phyloP scores from a whole-genome alignment of 768 basidiomycete species.

The Coprinopsis sp. region DNA sequence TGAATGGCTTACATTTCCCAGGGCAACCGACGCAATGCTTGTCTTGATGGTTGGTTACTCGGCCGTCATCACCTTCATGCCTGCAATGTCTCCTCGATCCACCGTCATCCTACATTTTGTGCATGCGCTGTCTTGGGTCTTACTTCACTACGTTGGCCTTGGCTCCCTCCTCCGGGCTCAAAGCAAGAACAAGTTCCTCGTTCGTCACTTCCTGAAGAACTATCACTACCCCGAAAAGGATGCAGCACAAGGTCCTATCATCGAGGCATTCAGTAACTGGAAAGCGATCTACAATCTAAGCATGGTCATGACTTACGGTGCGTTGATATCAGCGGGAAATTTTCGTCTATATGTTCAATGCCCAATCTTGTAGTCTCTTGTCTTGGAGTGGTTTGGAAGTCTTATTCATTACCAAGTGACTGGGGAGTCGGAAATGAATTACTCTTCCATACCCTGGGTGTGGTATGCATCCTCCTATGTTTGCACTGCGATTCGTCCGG shows the following conservation, averaged over 20 bases:
- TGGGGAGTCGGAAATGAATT: constrained; percentile 89
- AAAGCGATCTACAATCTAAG: constrained; percentile 89
- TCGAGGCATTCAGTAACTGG: constrained; percentile 95
- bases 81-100: constrained; percentile 42
- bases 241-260: constrained; percentile 70
- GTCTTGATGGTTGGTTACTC: constrained; percentile 71
- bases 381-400: constrained; percentile 82
- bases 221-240: constrained; percentile 81
- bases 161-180: constrained; percentile 83
- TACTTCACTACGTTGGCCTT: constrained; percentile 84
- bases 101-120: constrained; percentile 67
- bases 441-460: constrained; percentile 83
- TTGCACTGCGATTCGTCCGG: not conserved
- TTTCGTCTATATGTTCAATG: constrained; percentile 6
- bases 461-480: constrained; percentile 44
- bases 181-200: constrained; percentile 81
- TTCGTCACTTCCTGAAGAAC: constrained; percentile 90
- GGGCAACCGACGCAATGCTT: constrained; percentile 82
- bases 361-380: constrained; percentile 61
- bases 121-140: constrained; percentile 82
- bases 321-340: constrained; percentile 9
- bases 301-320: constrained; percentile 93
- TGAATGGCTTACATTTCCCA: constrained; percentile 30
- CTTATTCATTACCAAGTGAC: constrained; percentile 73
- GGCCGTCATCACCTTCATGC: constrained; percentile 53